phyloP scores from a whole-genome alignment of 495 filamentous ascomycete species.

The Antarctomyces pellizariae region DNA sequence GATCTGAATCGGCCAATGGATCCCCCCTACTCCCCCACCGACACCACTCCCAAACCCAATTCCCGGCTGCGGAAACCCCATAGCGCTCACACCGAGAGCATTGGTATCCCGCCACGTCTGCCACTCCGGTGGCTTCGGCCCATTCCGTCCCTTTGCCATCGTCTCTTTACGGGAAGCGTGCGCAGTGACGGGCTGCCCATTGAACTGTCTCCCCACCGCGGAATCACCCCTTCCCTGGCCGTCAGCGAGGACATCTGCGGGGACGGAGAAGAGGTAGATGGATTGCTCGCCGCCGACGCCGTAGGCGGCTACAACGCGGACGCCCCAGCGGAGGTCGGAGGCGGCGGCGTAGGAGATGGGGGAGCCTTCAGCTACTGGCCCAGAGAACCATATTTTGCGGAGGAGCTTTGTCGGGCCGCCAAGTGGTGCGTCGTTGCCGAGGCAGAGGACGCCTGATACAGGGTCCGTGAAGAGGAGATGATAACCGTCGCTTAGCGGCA shows the following conservation, averaged over 20 bases:
- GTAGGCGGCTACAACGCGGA: constrained; percentile 37
- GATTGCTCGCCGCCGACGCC: constrained; percentile 14
- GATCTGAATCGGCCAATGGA: constrained; percentile 16
- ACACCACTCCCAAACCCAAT: no score
- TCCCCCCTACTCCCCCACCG: no score
- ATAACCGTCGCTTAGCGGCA: constrained; percentile 44
- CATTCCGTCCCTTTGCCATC: no score
- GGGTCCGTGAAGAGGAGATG: constrained; percentile 53
- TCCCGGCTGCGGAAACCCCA: no score
- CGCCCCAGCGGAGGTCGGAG: constrained; percentile 34
- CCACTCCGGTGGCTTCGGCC: no score
- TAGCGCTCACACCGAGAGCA: no score
- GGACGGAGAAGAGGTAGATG: constrained; percentile 38
- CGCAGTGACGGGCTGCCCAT: no score
- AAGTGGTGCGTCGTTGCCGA: constrained; percentile 42
- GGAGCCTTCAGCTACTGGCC: constrained; percentile 11
- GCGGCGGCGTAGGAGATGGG: constrained; percentile 32
- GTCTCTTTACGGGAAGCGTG: no score
- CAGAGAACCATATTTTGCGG: constrained; percentile 22
- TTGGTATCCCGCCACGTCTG: no score
- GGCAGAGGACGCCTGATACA: constrained; percentile 29
- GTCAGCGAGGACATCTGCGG: constrained; percentile 31
- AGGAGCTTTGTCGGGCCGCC: constrained; percentile 15
- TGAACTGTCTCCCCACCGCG: no score
- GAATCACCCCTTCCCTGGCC: constrained; percentile 2